Percentiles rank a stretch among this genome's conserved stretches.
These are phyloP conservation scores for Cicer bijugum DNA, from an alignment of 306 rosid genomes.

Conservation along the genomic window DNA sequence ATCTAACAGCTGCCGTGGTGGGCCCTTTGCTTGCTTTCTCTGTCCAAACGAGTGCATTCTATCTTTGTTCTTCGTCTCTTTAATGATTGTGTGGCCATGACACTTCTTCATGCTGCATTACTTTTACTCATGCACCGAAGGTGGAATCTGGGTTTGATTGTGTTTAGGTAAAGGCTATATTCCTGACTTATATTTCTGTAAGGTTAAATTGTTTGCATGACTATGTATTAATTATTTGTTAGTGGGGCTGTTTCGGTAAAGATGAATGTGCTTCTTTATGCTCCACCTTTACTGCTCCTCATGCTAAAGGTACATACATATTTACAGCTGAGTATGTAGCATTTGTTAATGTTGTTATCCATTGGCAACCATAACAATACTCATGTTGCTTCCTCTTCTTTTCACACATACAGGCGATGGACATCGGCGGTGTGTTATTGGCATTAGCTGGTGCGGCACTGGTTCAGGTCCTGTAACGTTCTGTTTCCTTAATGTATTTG, in stretches of 20 bases:
- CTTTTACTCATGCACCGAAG: slow-evolving; percentile 63
- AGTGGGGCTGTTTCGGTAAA: slow-evolving; percentile 91
- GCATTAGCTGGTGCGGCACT: slow-evolving; percentile 89
- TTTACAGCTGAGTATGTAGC: slow-evolving; percentile 18
- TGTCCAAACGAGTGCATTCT: slow-evolving; percentile 91
- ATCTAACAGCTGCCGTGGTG: slow-evolving; percentile 80
- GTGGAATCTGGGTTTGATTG: slow-evolving; percentile 89
- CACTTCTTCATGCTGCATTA: slow-evolving; percentile 75
- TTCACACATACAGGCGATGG: slow-evolving; percentile 66
- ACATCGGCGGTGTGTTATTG: slow-evolving; percentile 64
- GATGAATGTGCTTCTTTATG: slow-evolving; percentile 97
- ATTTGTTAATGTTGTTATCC: slow-evolving; percentile 15
- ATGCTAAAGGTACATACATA: slow-evolving; percentile 73
- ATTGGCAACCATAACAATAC: slow-evolving; percentile 8
- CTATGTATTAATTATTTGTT: slow-evolving; percentile 45
- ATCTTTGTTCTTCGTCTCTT: slow-evolving; percentile 92
- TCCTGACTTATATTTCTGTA: background rate
- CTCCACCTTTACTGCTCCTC: slow-evolving; percentile 82
- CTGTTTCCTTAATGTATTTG: slow-evolving; percentile 32
- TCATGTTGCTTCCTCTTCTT: slow-evolving; percentile 43
- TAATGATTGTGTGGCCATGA: slow-evolving; percentile 85
- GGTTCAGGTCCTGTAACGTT: slow-evolving; percentile 72
- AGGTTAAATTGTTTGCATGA: slow-evolving; percentile 39
- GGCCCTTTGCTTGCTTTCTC: slow-evolving; percentile 80
- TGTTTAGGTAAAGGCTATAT: slow-evolving; percentile 69